Evolutionary conservation across 2,329 filamentous ascomycete species (phyloP).

Genomic region (Alternaria alternata): DNA sequence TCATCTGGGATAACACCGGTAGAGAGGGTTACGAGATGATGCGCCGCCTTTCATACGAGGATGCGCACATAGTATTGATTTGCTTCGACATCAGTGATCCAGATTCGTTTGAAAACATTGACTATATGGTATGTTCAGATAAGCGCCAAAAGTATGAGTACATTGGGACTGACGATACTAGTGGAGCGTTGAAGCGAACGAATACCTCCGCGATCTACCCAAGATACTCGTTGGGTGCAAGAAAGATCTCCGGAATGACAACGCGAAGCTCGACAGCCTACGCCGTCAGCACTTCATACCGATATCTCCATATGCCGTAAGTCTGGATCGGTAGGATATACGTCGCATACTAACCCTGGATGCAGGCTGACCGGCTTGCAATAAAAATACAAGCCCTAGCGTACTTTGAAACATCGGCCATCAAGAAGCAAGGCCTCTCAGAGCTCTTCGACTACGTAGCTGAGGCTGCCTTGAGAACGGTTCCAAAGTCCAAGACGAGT

Average conservation of each 20-base stretch:
- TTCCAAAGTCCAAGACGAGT: neutral
- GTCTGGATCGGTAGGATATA: neutral
- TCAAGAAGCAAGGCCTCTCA: slow-evolving; percentile 15
- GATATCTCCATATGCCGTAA: neutral
- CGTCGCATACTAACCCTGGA: neutral
- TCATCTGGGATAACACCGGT: slow-evolving; percentile 14
- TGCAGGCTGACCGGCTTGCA: slow-evolving; percentile 23
- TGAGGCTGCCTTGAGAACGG: neutral
- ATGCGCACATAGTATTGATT: slow-evolving; percentile 19
- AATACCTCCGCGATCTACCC: slow-evolving; percentile 15
- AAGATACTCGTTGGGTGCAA: slow-evolving; percentile 30
- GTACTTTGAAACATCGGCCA: slow-evolving; percentile 28
- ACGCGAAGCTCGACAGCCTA: neutral
- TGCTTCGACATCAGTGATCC: slow-evolving; percentile 25
- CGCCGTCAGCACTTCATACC: neutral
- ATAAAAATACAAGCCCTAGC: slow-evolving; percentile 20
- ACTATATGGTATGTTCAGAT: slow-evolving; percentile 14
- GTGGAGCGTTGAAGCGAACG: slow-evolving; percentile 24
- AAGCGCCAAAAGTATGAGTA: neutral
- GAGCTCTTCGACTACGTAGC: slow-evolving; percentile 24
- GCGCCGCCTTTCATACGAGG: slow-evolving; percentile 8
- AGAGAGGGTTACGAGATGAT: slow-evolving; percentile 1
- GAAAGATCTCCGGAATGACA: slow-evolving; percentile 15
- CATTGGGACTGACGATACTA: neutral
- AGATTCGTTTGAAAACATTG: slow-evolving; percentile 20